Evolutionary conservation across 345 rosid genomes (phyloP).

Genomic region (Sisymbrium altissimum): DNA sequence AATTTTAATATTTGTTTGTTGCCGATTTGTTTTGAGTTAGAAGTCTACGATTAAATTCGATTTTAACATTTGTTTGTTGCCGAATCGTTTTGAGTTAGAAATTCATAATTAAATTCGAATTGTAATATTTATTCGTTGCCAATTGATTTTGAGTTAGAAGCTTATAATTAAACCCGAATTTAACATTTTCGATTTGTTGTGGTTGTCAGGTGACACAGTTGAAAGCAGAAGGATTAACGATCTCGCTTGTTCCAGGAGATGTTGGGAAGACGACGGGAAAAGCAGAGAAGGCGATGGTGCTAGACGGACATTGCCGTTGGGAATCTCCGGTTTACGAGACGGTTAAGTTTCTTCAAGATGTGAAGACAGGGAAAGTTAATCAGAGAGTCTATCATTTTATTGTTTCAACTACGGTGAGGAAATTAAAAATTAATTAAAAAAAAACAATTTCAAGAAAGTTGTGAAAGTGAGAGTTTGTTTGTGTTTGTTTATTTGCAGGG

Average conservation of each 20-base stretch:
- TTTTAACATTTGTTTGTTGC: no score
- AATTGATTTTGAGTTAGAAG: no score
- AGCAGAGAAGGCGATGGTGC: conserved; percentile 55
- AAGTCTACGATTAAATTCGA: no score
- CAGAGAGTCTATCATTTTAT: conserved; percentile 69
- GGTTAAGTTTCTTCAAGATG: conserved; percentile 58
- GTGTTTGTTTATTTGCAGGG: conserved; percentile 44
- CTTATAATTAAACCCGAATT: no score
- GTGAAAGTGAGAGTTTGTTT: not conserved
- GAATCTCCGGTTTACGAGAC: conserved; percentile 73
- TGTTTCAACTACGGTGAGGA: conserved; percentile 66
- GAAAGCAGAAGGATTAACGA: conserved; percentile 65
- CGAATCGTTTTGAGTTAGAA: no score
- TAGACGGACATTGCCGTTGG: conserved; percentile 74
- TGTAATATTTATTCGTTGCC: no score
- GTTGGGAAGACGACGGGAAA: conserved; percentile 67
- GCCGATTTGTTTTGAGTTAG: no score
- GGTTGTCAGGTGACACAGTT: conserved; percentile 59
- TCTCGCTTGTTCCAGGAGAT: conserved; percentile 81
- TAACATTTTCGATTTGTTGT: no score
- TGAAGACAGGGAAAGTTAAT: conserved; percentile 57
- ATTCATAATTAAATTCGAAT: no score
- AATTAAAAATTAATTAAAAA: not conserved
- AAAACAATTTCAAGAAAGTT: not conserved
- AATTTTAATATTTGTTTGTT: no score